Evolutionary conservation across 2,329 filamentous ascomycete genomes (phyloP).

Genomic region (Beauveria asiatica): DNA sequence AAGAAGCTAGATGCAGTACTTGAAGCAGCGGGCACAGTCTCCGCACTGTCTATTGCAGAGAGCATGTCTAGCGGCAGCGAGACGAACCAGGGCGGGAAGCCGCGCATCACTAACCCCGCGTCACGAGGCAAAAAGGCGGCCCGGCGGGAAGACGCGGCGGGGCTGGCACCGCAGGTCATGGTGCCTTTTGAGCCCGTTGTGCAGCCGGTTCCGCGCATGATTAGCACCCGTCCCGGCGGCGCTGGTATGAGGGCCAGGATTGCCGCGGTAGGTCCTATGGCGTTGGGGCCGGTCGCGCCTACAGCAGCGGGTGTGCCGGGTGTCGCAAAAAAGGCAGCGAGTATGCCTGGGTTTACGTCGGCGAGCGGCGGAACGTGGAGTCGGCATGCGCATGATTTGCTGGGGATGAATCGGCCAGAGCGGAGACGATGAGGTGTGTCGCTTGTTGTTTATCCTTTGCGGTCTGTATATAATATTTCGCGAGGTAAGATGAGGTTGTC

Average conservation of each 20-base stretch:
- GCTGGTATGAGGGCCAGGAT: background rate
- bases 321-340: background rate
- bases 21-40: background rate
- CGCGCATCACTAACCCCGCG: conserved; percentile 36
- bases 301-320: conserved; percentile 1
- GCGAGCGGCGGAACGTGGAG: conserved; percentile 59
- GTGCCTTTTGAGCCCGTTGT: conserved; percentile 26
- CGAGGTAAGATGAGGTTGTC: background rate
- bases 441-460: background rate
- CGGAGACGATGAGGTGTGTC: background rate
- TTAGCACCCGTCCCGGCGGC: background rate
- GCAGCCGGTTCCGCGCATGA: background rate
- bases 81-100: background rate
- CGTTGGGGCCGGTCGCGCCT: background rate
- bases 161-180: conserved; percentile 35
- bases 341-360: conserved; percentile 35
- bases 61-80: background rate
- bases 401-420: conserved; percentile 49
- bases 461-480: conserved; percentile 3
- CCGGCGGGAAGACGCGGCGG: conserved; percentile 41
- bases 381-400: conserved; percentile 57
- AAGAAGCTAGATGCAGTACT: background rate
- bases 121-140: conserved; percentile 46
- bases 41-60: background rate
- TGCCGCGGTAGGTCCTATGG: background rate